Conservation (phyloP, 345 rosid genomes). For the Brassica carinata region DNA sequence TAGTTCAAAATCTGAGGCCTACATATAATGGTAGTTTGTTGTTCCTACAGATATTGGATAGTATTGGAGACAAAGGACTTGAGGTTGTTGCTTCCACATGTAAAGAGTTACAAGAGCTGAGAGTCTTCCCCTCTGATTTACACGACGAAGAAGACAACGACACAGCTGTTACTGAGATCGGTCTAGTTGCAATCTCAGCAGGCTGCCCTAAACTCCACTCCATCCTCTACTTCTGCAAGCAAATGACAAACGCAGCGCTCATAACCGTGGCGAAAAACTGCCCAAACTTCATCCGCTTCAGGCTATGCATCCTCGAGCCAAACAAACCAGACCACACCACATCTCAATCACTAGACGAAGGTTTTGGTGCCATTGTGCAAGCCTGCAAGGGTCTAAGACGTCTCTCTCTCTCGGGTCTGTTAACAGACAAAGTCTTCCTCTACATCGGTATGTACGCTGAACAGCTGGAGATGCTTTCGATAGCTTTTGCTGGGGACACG, state of each 20-base stretch:
- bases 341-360: conserved; percentile 78
- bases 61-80: conserved; percentile 89
- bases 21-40: background rate
- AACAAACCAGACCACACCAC: conserved; percentile 73
- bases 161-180: conserved; percentile 79
- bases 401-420: conserved; percentile 71
- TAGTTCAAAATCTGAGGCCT: background rate
- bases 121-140: conserved; percentile 91
- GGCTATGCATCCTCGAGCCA: conserved; percentile 83
- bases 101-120: conserved; percentile 79
- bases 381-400: conserved; percentile 78
- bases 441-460: conserved; percentile 85
- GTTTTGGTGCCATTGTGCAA: conserved; percentile 89
- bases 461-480: conserved; percentile 91
- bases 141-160: conserved; percentile 47
- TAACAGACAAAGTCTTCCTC: conserved; percentile 78
- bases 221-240: conserved; percentile 87
- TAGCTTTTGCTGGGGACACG: conserved; percentile 90
- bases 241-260: conserved; percentile 96
- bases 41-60: conserved; percentile 73
- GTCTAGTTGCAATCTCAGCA: conserved; percentile 76
- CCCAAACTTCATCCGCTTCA: conserved; percentile 77
- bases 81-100: conserved; percentile 75
- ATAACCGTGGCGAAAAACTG: conserved; percentile 80
- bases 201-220: conserved; percentile 91